Evolutionary conservation across 257 asterid genomes (phyloP).

Genomic region (Mitragyna speciosa): DNA sequence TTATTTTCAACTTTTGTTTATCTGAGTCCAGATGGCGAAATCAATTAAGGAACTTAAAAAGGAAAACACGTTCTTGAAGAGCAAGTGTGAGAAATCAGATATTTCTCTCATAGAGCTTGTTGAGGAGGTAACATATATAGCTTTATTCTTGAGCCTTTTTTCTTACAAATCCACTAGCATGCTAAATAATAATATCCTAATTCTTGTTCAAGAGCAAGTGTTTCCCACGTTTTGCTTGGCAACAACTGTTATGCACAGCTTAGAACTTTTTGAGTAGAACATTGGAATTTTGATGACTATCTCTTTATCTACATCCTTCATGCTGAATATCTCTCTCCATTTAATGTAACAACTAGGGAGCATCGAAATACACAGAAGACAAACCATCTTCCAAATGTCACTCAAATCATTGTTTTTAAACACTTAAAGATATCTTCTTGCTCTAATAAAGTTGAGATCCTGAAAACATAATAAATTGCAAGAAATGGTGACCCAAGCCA

Average conservation of each 20-base stretch:
- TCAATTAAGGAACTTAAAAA: slow-evolving; percentile 85
- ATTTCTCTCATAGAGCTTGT: slow-evolving; percentile 84
- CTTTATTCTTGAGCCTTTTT: neutral
- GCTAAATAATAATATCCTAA: neutral
- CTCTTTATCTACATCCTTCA: neutral
- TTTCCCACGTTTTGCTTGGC: neutral
- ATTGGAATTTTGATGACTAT: neutral
- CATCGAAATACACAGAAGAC: neutral
- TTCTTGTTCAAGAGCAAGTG: neutral
- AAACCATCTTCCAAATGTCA: neutral
- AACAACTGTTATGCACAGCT: neutral
- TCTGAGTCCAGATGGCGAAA: slow-evolving; percentile 72
- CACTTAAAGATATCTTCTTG: neutral
- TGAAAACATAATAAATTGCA: neutral
- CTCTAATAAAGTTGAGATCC: neutral
- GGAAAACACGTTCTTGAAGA: slow-evolving; percentile 80
- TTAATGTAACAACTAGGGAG: neutral
- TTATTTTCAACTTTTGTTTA: slow-evolving; percentile 12
- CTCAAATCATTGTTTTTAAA: neutral
- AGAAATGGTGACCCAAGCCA: neutral
- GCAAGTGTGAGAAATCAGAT: slow-evolving; percentile 79
- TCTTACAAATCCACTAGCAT: neutral
- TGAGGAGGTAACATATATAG: slow-evolving; percentile 61
- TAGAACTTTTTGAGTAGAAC: neutral
- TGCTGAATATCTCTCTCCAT: neutral